Evolutionary conservation across 2,329 filamentous ascomycete genomes (phyloP).

Genomic region (Hypoxylon sp.): DNA sequence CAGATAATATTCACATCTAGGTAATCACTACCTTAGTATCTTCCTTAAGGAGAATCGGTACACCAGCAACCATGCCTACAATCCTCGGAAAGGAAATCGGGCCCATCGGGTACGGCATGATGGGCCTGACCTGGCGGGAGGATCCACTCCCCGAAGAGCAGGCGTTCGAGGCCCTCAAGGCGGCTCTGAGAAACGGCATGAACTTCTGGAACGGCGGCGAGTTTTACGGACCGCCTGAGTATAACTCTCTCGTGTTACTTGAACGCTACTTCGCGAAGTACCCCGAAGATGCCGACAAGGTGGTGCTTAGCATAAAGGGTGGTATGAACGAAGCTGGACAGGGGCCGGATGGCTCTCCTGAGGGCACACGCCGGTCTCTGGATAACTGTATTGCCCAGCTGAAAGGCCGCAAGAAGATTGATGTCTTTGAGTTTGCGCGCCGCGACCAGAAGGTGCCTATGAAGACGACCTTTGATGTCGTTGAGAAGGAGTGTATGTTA

Average conservation of each 20-base stretch:
- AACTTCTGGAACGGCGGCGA: slow-evolving; percentile 70
- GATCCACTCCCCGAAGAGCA: slow-evolving; percentile 56
- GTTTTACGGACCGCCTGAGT: slow-evolving; percentile 67
- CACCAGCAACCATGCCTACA: slow-evolving; percentile 48
- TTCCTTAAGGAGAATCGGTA: neutral
- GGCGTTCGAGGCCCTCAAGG: slow-evolving; percentile 65
- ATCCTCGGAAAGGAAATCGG: slow-evolving; percentile 51
- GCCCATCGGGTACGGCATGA: slow-evolving; percentile 49
- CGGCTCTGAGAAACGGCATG: slow-evolving; percentile 58
- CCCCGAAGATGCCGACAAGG: slow-evolving; percentile 69
- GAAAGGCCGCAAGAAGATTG: slow-evolving; percentile 65
- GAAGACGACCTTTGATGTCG: slow-evolving; percentile 55
- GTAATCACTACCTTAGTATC: neutral
- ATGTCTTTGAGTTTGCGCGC: slow-evolving; percentile 69
- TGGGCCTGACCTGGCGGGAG: slow-evolving; percentile 55
- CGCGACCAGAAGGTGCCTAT: slow-evolving; percentile 62
- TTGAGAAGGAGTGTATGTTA: slow-evolving; percentile 54
- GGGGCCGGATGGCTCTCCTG: slow-evolving; percentile 63
- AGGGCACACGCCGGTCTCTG: slow-evolving; percentile 64
- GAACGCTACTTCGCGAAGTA: slow-evolving; percentile 70
- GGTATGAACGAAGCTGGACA: slow-evolving; percentile 56
- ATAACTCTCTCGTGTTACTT: slow-evolving; percentile 68
- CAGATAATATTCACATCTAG: neutral
- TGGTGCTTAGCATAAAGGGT: slow-evolving; percentile 72
- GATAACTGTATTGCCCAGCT: slow-evolving; percentile 62